Base-by-base conservation (phyloP, 805 yeast genomes). In the Kodamaea neixiangensis region DNA sequence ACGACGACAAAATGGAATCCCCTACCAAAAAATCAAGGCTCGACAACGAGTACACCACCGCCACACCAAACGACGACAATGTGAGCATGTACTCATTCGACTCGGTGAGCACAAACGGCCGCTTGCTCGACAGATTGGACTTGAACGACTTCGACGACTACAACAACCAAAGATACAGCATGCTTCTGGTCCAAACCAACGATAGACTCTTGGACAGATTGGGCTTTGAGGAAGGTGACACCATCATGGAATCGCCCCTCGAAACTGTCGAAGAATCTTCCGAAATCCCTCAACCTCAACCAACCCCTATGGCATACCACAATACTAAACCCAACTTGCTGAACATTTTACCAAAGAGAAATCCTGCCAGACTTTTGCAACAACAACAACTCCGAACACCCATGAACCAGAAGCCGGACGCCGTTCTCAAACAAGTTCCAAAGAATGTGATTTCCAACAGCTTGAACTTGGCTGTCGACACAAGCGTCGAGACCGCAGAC, bases 31-130 rank as follows among this genome's bases (percentile, higher is more conserved):
- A 44, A 31, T 31, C 51, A 4, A 21, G 51, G 2, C 18, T 48
- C 14, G 51, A 48, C 33, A 14, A 38, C 13, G 54, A 53, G 38
- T 45, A 50, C 37, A 76, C 71, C 50, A 25, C 31, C 3, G 31
- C 31, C 31, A 13, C 31, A 3, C 31, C 31, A 7, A 55, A 46
- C 41, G 52, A 52, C 33, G 77, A 72, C 54, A 57, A 64, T 25
- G 72, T 65, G 22, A 72, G 77, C 51, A 57, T 75, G n/a, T 73
- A 72, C 54, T 71, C 77, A 10, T 75, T 73, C 48, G 78, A 74
- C 39, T 72, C 77, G 4, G 76, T 73, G 7, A 66, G 73, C 41
- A 74, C 78, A 25, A 72, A 63, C 54, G 77, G 77, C 4, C 54
- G 78, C 40, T 62, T 75, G 25, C 59, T 75, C 10, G 79, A 75